Conservation (phyloP, 73 alveolate species). For the Tetrahymena borealis region DNA sequence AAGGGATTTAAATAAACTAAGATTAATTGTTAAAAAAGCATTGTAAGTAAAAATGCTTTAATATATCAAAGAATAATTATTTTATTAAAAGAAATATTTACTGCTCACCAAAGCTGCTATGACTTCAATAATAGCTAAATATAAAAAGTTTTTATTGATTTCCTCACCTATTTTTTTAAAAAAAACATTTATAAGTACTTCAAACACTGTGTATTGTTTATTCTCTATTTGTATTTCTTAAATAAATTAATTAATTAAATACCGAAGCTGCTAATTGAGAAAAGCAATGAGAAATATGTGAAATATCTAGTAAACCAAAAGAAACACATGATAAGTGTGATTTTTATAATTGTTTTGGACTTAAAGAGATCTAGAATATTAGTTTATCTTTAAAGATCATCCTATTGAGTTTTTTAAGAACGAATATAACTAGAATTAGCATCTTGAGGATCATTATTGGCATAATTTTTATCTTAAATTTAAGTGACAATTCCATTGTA, state of each 20-base stretch:
- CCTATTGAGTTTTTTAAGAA: not conserved
- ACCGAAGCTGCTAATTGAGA: slow-evolving; percentile 28
- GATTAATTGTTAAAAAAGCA: too few relatives aligned
- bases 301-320: slow-evolving; percentile 43
- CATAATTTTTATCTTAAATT: not conserved
- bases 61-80: slow-evolving; percentile 2
- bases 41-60: too few relatives aligned
- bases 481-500: not conserved
- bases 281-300: slow-evolving; percentile 26
- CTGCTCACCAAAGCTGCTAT: slow-evolving; percentile 4
- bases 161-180: slow-evolving; percentile 12
- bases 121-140: slow-evolving; percentile 2
- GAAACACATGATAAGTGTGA: not conserved
- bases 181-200: not conserved
- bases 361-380: slow-evolving; percentile 12
- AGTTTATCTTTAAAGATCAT: not conserved
- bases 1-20: too few relatives aligned
- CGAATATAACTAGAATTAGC: not conserved
- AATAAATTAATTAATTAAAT: not conserved
- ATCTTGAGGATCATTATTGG: not conserved
- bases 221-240: not conserved
- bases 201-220: slow-evolving; percentile 2
- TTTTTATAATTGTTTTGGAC: not conserved
- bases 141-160: slow-evolving; percentile 2
- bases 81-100: not conserved